phyloP scores from a whole-genome alignment of 2,329 filamentous ascomycete species.

The Cladosporium velox region DNA sequence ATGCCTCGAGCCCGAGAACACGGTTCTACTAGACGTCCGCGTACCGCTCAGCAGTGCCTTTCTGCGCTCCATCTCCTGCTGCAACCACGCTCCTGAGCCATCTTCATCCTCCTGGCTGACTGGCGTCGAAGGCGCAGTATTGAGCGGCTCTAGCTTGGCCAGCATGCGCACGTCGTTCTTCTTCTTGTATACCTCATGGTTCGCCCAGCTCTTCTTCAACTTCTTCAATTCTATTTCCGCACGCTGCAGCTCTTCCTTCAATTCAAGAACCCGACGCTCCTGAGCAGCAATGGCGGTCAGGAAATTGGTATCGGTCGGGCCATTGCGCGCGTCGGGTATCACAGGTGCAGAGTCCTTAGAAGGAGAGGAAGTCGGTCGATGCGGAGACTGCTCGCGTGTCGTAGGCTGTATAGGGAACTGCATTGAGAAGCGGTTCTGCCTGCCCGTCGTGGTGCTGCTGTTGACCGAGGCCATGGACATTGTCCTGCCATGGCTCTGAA shows the following conservation, averaged over 20 bases:
- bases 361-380: slow-evolving; percentile 36
- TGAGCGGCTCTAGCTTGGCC: slow-evolving; percentile 61
- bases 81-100: slow-evolving; percentile 47
- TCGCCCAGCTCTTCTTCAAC: slow-evolving; percentile 82
- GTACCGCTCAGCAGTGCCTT: slow-evolving; percentile 63
- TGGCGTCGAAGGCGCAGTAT: slow-evolving; percentile 41
- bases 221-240: slow-evolving; percentile 75
- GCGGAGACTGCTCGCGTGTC: slow-evolving; percentile 33
- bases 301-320: slow-evolving; percentile 55
- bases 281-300: slow-evolving; percentile 89
- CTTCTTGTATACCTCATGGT: slow-evolving; percentile 75
- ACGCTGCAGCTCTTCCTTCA: slow-evolving; percentile 82
- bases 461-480: slow-evolving; percentile 30
- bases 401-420: slow-evolving; percentile 51
- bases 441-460: slow-evolving; percentile 13
- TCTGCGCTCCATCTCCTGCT: slow-evolving; percentile 70
- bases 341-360: slow-evolving; percentile 33
- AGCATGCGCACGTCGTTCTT: slow-evolving; percentile 63
- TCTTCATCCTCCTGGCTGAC: slow-evolving; percentile 48
- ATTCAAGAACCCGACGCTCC: slow-evolving; percentile 84
- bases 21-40: slow-evolving; percentile 53
- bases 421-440: slow-evolving; percentile 50
- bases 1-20: slow-evolving; percentile 65
- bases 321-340: slow-evolving; percentile 34
- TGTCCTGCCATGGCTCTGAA: slow-evolving; percentile 34